Evolutionary conservation across 371 early-diverging fungal species (phyloP).

Genomic region (Catenaria anguillulae): DNA sequence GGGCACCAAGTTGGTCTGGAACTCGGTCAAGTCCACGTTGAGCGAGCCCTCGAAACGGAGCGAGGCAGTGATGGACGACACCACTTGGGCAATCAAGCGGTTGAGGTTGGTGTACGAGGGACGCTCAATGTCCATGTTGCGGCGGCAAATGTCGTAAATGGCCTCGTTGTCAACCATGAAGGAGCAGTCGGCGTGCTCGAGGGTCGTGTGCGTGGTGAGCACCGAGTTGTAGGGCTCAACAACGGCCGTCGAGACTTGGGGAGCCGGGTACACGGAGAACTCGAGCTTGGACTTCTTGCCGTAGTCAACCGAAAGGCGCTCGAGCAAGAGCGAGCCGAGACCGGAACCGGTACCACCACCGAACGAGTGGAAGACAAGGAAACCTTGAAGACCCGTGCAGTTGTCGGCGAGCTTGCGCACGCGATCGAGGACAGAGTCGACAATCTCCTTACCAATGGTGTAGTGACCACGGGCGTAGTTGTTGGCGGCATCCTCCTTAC

Average conservation of each 20-base stretch:
- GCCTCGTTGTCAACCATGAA: constrained; percentile 99
- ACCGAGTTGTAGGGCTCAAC: constrained; percentile 98
- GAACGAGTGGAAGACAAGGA: constrained; percentile 95
- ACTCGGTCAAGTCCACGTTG: constrained; percentile 93
- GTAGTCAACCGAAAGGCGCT: constrained; percentile 92
- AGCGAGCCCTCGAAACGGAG: constrained; percentile 95
- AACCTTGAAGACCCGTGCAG: constrained; percentile 94
- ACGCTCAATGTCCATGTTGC: constrained; percentile 93
- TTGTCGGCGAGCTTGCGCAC: constrained; percentile 95
- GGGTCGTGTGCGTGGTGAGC: constrained; percentile 95
- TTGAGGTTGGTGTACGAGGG: constrained; percentile 98
- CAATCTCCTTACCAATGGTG: constrained; percentile 97
- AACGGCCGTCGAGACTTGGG: constrained; percentile 93
- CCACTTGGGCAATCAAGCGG: constrained; percentile 98
- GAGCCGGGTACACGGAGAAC: constrained; percentile 98
- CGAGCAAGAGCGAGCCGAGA: constrained; percentile 95
- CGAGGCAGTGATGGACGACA: constrained; percentile 98
- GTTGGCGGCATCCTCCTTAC: constrained; percentile 99
- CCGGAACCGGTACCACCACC: constrained; percentile 99
- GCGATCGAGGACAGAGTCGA: constrained; percentile 91
- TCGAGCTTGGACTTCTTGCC: constrained; percentile 98
- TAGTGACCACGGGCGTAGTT: constrained; percentile 99
- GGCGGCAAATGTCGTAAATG: constrained; percentile 97
- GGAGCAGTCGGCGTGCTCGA: constrained; percentile 97
- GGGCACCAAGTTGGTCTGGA: constrained; percentile 95